phyloP scores from a whole-genome alignment of 352 stramenopile genomes.

The Globisporangium recalcitrans region DNA sequence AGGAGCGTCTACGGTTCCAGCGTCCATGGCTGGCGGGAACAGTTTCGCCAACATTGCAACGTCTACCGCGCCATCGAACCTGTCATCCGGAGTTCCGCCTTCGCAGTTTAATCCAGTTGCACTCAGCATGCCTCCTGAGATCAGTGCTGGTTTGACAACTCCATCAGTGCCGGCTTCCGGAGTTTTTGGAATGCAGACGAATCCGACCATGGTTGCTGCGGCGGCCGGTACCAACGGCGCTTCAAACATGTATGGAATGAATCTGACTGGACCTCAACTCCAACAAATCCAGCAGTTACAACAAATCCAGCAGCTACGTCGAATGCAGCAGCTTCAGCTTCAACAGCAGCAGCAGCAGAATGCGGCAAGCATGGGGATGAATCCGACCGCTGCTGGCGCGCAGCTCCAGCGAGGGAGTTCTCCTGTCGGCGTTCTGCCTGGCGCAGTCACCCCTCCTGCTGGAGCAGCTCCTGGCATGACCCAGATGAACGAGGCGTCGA shows the following conservation, averaged over 20 bases:
- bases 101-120: conserved; percentile 47
- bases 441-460: conserved; percentile 23
- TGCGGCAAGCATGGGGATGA: conserved; percentile 16
- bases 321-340: conserved; percentile 25
- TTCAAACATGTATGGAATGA: conserved; percentile 72
- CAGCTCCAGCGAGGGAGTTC: conserved; percentile 14
- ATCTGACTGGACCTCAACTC: conserved; percentile 64
- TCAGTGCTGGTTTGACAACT: conserved; percentile 32
- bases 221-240: conserved; percentile 24
- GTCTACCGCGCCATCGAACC: conserved; percentile 24
- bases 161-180: conserved; percentile 26
- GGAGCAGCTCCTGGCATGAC: conserved; percentile 42
- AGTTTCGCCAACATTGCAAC: conserved; percentile 21
- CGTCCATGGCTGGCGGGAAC: conserved; percentile 10
- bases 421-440: conserved; percentile 14
- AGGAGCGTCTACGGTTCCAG: conserved; percentile 14
- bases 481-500: conserved; percentile 74
- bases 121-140: conserved; percentile 73
- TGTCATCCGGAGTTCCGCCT: conserved; percentile 17
- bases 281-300: conserved; percentile 85
- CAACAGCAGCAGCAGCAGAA: conserved; percentile 28
- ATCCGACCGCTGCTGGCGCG: conserved; percentile 8
- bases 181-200: conserved; percentile 34
- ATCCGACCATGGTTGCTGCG: conserved; percentile 34
- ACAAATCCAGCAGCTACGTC: conserved; percentile 70